Evolutionary conservation across 768 basidiomycete genomes (phyloP), one percentile per base, ranked within the genome.

Genomic region (Collybiopsis luxurians): DNA sequence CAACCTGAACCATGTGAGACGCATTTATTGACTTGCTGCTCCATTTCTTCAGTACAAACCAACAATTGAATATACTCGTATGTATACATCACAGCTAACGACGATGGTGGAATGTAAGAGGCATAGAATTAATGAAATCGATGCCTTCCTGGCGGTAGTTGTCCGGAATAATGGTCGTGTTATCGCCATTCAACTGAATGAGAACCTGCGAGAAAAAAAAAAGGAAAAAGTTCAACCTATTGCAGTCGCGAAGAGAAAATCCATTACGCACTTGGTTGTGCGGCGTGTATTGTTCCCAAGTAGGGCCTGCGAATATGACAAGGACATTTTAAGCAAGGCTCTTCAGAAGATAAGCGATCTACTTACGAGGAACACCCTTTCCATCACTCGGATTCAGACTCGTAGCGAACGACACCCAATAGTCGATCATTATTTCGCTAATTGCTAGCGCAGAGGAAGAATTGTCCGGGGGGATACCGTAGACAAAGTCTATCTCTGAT

Each of bases 361-460:
- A 54, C 65, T 44, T 55, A 69, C 66, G 62, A 11, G 24, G 7
- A 26, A 39, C 48, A 26, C 69, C 69, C 19, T 61, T 64, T 21
- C 70, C 67, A 42, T 71, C 69, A 31, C 71, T 71, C 19, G 70
- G 70, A 23, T 66, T 60, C 17, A 71, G 57, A 10, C 63, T 64
- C 21, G 63, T 65, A 4, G 66, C 69, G 45, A 71, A 72, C 4
- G 70, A 71, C 27, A 72, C 59, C 70, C 70, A 71, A 31, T 70
- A 69, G 38, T 71, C 67, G 34, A 67, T 59, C 69, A 72, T 70
- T 21, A 19, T 13, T 21, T 19, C 24, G 39, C 69, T 69, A 4
- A 68, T 43, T 31, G 12, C 34, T 21, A 45, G 53, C 3, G 64
- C 65, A 12, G 67, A 61, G 1, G 63, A 12, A 40, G 63, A 53